Conservation (phyloP, 352 stramenopile genomes). For the Globisporangium canariense region DNA sequence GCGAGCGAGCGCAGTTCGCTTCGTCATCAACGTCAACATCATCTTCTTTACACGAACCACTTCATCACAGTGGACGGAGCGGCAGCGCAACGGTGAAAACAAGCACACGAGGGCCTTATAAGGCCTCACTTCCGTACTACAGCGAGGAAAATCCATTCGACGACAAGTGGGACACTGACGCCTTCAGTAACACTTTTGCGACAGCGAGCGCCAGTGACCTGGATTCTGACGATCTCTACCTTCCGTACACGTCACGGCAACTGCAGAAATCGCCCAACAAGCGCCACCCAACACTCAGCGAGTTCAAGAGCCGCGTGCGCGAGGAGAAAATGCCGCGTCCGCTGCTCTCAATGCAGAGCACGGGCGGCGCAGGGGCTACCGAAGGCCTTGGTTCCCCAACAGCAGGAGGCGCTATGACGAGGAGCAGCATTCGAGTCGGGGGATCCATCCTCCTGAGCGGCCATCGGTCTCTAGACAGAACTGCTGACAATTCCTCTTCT, state of each 20-base stretch:
- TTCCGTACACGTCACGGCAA: slow-evolving; percentile 67
- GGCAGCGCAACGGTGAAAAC: not conserved
- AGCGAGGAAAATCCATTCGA: slow-evolving; percentile 3
- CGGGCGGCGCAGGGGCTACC: slow-evolving; percentile 1
- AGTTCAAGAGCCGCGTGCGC: slow-evolving; percentile 38
- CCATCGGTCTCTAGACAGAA: not conserved
- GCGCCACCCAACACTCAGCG: slow-evolving; percentile 36
- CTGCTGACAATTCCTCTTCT: not conserved
- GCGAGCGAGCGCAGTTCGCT: slow-evolving; percentile 7
- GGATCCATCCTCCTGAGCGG: not conserved
- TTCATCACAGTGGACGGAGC: not conserved
- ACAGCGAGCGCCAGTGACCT: not conserved
- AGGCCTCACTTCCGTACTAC: not conserved
- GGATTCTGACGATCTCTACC: slow-evolving; percentile 29
- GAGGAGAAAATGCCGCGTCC: slow-evolving; percentile 40
- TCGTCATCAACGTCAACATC: not conserved
- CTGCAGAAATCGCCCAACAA: slow-evolving; percentile 40
- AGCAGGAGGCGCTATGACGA: not conserved
- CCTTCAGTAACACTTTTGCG: not conserved
- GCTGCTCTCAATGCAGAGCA: slow-evolving; percentile 23
- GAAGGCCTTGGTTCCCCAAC: not conserved
- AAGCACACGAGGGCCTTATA: not conserved
- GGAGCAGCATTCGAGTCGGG: slow-evolving; percentile 2
- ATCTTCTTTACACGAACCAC: not conserved
- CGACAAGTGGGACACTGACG: not conserved